These are phyloP conservation scores for Trichoderma gracile DNA, from an alignment of 2,329 filamentous ascomycete genomes.

Conservation along the genomic window DNA sequence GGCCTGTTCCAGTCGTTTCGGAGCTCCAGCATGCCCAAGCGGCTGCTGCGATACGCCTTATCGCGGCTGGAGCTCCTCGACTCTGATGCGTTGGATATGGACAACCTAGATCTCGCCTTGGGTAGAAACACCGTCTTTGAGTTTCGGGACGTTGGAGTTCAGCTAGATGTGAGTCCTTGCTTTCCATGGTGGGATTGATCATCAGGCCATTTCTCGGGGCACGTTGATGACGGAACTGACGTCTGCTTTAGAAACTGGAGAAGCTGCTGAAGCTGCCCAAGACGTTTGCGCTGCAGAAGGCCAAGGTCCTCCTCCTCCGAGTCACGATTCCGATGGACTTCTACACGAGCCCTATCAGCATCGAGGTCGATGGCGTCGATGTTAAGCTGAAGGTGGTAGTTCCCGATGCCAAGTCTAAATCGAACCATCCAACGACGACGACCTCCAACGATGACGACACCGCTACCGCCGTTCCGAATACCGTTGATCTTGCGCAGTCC, in stretches of 20 bases:
- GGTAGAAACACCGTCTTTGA: conserved; percentile 82
- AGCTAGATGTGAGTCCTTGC: conserved; percentile 61
- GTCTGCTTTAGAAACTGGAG: conserved; percentile 67
- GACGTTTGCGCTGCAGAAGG: conserved; percentile 69
- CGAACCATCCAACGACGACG: conserved; percentile 46
- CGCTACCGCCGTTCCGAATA: conserved; percentile 59
- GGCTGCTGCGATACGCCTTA: conserved; percentile 82
- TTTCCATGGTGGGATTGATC: not conserved
- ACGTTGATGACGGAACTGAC: conserved; percentile 22
- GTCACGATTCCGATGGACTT: conserved; percentile 87
- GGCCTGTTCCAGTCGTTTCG: conserved; percentile 67
- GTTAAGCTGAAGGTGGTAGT: conserved; percentile 61
- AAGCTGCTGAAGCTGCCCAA: conserved; percentile 72
- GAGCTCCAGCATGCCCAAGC: conserved; percentile 79
- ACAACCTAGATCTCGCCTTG: conserved; percentile 79
- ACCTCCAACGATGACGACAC: conserved; percentile 33
- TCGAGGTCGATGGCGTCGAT: conserved; percentile 80
- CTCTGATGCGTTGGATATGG: conserved; percentile 80
- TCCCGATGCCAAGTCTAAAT: conserved; percentile 35
- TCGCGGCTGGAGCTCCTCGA: conserved; percentile 84
- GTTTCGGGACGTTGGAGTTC: conserved; percentile 81
- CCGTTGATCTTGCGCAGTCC: conserved; percentile 72
- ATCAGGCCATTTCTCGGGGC: conserved; percentile 29
- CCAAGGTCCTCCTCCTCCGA: conserved; percentile 73
- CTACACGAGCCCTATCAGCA: conserved; percentile 77